These are phyloP conservation scores for Penicillium sp. DNA, from an alignment of 2,329 filamentous ascomycete species.

Conservation along the genomic window DNA sequence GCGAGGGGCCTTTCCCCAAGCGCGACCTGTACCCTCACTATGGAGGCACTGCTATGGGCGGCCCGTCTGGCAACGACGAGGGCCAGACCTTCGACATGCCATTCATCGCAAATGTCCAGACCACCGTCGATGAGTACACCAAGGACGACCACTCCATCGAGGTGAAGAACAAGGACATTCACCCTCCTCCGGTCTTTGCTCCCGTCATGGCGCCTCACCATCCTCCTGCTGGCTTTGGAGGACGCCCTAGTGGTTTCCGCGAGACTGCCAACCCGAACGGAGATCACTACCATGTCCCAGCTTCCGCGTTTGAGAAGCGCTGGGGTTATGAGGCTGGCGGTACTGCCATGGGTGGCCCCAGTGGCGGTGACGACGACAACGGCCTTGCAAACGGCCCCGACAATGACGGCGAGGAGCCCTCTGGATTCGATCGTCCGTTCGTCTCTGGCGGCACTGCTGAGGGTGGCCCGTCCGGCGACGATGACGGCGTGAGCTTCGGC, in stretches of 20 bases:
- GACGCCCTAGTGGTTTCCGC: conserved; percentile 1
- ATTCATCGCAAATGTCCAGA: conserved; percentile 22
- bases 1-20: conserved; percentile 20
- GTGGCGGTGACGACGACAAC: conserved; percentile 4
- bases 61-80: conserved; percentile 28
- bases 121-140: conserved; percentile 19
- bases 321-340: conserved; percentile 14
- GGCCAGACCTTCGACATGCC: conserved; percentile 28
- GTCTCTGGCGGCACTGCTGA: conserved; percentile 17
- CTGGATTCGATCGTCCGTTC: conserved; percentile 2
- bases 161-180: conserved; percentile 21
- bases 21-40: conserved; percentile 6
- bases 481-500: conserved; percentile 13
- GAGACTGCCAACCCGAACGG: neutral
- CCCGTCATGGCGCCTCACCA: neutral
- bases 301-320: conserved; percentile 13
- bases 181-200: conserved; percentile 9
- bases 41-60: conserved; percentile 24
- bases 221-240: neutral
- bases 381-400: neutral
- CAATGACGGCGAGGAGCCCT: neutral
- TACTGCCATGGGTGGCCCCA: conserved; percentile 22
- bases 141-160: conserved; percentile 25
- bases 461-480: conserved; percentile 23
- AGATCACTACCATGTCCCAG: conserved; percentile 14